These are phyloP conservation scores for Aspergillus diversus DNA, from an alignment of 495 filamentous ascomycete species.

Conservation along the genomic window DNA sequence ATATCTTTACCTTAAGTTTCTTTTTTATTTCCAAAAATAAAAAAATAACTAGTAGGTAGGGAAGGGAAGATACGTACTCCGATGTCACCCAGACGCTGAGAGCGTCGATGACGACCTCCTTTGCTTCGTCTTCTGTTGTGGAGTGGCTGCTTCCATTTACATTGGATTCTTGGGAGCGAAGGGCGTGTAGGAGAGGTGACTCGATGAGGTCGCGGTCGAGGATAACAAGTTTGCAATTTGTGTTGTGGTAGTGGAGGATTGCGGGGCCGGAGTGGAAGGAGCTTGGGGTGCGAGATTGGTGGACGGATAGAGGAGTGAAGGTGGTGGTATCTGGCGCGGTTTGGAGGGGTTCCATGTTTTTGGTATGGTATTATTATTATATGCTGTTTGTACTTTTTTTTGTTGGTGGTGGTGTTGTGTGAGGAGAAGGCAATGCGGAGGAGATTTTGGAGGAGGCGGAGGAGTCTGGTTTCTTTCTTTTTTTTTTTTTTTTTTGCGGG, in stretches of 20 bases:
- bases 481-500: background rate
- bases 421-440: background rate
- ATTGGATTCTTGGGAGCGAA: slow-evolving; percentile 27
- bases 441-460: slow-evolving; percentile 18
- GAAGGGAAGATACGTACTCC: slow-evolving; percentile 54
- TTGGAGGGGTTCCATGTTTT: slow-evolving; percentile 53
- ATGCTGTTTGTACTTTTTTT: slow-evolving; percentile 1
- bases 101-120: slow-evolving; percentile 45
- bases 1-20: background rate
- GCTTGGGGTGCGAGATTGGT: slow-evolving; percentile 81
- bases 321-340: slow-evolving; percentile 50
- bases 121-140: slow-evolving; percentile 33
- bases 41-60: too few relatives aligned
- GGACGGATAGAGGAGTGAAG: slow-evolving; percentile 75
- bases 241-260: slow-evolving; percentile 75
- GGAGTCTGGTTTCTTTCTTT: slow-evolving; percentile 13
- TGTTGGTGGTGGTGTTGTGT: slow-evolving; percentile 7
- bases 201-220: slow-evolving; percentile 44
- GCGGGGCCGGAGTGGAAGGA: slow-evolving; percentile 82
- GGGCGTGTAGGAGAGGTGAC: slow-evolving; percentile 33
- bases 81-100: slow-evolving; percentile 81
- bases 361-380: slow-evolving; percentile 2
- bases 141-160: slow-evolving; percentile 23
- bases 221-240: slow-evolving; percentile 63
- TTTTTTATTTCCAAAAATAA: background rate